These are phyloP conservation scores for Capsaspora owczarzaki DNA, from an alignment of 78 protist species.

Conservation along the genomic window DNA sequence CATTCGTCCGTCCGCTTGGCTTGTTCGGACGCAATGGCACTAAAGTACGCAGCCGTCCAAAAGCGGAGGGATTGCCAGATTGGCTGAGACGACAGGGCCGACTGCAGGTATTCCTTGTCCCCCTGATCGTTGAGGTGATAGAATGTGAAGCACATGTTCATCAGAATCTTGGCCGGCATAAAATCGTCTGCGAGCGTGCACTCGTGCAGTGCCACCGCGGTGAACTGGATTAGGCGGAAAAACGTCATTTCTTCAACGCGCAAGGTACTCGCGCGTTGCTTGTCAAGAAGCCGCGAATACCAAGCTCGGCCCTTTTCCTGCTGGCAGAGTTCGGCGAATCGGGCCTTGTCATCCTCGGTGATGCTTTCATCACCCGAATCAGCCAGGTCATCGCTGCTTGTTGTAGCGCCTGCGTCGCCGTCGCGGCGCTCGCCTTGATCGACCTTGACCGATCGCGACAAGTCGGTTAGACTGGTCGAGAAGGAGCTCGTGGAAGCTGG, in stretches of 20 bases:
- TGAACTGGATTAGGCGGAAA: not conserved
- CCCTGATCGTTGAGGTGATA: not conserved
- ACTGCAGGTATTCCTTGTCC: not conserved
- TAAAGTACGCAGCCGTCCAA: no score
- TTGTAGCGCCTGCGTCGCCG: no score
- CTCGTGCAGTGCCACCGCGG: not conserved
- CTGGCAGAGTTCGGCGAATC: not conserved
- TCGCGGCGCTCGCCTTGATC: no score
- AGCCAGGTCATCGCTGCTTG: no score
- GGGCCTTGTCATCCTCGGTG: not conserved
- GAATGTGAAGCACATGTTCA: not conserved
- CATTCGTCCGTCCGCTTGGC: no score
- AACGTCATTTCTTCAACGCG: not conserved
- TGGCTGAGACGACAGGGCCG: not conserved
- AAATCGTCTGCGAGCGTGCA: constrained; percentile 2
- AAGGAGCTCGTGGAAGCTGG: no score
- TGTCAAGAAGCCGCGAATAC: not conserved
- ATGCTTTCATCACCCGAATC: no score
- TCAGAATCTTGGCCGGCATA: not conserved
- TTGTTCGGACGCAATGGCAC: no score
- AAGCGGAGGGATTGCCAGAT: not conserved
- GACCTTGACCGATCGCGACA: no score
- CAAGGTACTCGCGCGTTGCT: not conserved
- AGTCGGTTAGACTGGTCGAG: no score
- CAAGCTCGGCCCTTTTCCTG: not conserved